Percentiles rank a stretch among this genome's conserved stretches.
phyloP scores from a whole-genome alignment of 1,139 yeast species.

The Blastobotrys serpentis region DNA sequence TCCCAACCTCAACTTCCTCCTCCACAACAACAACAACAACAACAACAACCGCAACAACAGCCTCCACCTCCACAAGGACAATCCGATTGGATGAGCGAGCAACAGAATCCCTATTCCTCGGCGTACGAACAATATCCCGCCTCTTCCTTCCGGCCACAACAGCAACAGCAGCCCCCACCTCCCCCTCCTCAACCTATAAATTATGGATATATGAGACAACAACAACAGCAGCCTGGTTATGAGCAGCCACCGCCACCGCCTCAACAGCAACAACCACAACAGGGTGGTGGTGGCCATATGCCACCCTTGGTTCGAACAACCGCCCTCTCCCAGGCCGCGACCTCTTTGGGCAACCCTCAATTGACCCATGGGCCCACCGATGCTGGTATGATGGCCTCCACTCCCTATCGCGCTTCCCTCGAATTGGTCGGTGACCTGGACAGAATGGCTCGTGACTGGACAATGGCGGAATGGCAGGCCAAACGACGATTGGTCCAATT shows the following conservation, averaged over 20 bases:
- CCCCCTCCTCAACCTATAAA: background rate
- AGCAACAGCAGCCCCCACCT: slow-evolving; percentile 10
- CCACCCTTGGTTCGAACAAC: slow-evolving; percentile 35
- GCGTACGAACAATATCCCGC: background rate
- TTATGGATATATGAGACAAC: slow-evolving; percentile 9
- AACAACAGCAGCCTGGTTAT: slow-evolving; percentile 13
- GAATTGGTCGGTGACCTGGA: slow-evolving; percentile 39
- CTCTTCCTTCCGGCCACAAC: slow-evolving; percentile 7
- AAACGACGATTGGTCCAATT: slow-evolving; percentile 39
- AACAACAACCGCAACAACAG: no score
- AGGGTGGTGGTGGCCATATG: slow-evolving; percentile 13
- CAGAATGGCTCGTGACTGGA: slow-evolving; percentile 38
- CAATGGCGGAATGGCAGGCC: slow-evolving; percentile 35
- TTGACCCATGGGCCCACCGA: slow-evolving; percentile 16
- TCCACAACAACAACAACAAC: slow-evolving; percentile 4
- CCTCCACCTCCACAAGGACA: background rate
- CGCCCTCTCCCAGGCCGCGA: slow-evolving; percentile 34
- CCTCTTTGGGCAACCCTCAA: slow-evolving; percentile 26
- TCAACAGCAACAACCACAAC: background rate
- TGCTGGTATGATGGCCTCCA: slow-evolving; percentile 17
- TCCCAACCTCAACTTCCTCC: background rate
- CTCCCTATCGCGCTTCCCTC: slow-evolving; percentile 32
- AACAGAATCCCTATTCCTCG: slow-evolving; percentile 1
- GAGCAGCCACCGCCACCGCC: slow-evolving; percentile 9
- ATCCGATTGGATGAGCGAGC: background rate